Evolutionary conservation across 106 monocot genomes (phyloP).

Genomic region (Narthecium ossifragum): DNA sequence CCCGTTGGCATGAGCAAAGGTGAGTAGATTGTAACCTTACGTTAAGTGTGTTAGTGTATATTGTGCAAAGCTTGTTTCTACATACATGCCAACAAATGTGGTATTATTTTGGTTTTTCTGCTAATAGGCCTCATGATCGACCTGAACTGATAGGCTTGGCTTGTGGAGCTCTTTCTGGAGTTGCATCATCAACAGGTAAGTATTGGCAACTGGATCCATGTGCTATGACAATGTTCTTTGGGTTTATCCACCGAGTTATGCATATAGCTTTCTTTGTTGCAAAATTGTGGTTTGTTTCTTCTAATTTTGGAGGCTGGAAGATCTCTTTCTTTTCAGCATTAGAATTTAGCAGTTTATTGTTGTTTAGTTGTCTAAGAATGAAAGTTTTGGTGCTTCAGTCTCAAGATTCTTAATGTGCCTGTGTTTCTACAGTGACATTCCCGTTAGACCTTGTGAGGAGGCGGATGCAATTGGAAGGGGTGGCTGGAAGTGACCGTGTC

Average conservation of each 20-base stretch:
- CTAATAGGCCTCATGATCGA: constrained; percentile 68
- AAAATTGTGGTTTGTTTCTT: too few relatives aligned
- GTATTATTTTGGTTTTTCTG: constrained; percentile 1
- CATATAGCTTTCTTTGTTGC: too few relatives aligned
- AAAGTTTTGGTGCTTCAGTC: too few relatives aligned
- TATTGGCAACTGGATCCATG: neutral
- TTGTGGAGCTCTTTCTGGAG: constrained; percentile 86
- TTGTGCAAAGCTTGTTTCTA: too few relatives aligned
- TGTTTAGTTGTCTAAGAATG: too few relatives aligned
- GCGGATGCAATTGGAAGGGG: constrained; percentile 83
- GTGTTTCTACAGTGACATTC: constrained; percentile 61
- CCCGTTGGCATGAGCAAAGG: constrained; percentile 69
- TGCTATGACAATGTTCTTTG: neutral
- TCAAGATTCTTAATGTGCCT: neutral
- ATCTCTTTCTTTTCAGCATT: too few relatives aligned
- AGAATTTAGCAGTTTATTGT: too few relatives aligned
- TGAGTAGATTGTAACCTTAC: too few relatives aligned
- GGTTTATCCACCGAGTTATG: too few relatives aligned
- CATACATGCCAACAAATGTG: too few relatives aligned
- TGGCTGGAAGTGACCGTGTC: constrained; percentile 62
- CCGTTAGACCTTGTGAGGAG: constrained; percentile 86
- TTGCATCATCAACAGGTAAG: constrained; percentile 87
- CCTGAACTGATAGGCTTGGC: constrained; percentile 55
- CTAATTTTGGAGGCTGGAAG: too few relatives aligned
- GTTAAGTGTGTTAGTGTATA: too few relatives aligned